Evolutionary conservation across 352 stramenopile species (phyloP), one percentile per base, ranked within the genome.

Genomic region (Globisporangium mamillatum): DNA sequence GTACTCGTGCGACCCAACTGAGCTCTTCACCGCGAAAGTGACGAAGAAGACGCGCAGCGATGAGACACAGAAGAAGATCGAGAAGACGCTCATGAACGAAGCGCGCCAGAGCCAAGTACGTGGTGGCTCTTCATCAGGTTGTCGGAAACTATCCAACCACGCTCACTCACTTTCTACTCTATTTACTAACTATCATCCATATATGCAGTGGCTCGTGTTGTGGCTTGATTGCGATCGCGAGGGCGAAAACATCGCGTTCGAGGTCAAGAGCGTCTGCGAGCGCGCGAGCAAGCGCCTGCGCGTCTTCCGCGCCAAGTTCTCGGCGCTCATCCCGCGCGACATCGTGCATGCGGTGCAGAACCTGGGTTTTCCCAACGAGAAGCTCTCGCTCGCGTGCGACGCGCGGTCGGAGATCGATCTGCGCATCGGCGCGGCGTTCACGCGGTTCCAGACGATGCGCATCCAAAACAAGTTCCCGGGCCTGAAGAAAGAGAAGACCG

Each of bases 151-250:
- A 24, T 4, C 44, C 18, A 52, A 4, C 6, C 18, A 9, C 18
- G 4, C 44, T 52, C 18, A 50, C 41, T n/a, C 41, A 50, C 41
- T n/a, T 18, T 52, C 18, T 52, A 22, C 18, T 9, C 6, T 58
- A 20, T 18, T 9, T 20, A 10, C 44, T 22, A 58, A 41, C 73
- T 10, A 68, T 65, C 41, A 24, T 20, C 44, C 18, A 24, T 52
- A 4, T 20, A 44, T 62, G 2, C 58, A 96, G 89, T 95, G 88
- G 82, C 86, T 99, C 1, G 83, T 98, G 36, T 78, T 99, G 36
- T 99, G 98, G 98, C 79, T 99, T 25, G 98, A 99, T 94, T 99
- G 98, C 72, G 98, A 99, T 93, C 92, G 97, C 29, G 98, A 99
- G 75, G 98, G 98, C n/a, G 98, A 99, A 75, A 99, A 99, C 62